Evolutionary conservation across 805 yeast genomes (phyloP).

Genomic region (Saturnispora gosingensis): DNA sequence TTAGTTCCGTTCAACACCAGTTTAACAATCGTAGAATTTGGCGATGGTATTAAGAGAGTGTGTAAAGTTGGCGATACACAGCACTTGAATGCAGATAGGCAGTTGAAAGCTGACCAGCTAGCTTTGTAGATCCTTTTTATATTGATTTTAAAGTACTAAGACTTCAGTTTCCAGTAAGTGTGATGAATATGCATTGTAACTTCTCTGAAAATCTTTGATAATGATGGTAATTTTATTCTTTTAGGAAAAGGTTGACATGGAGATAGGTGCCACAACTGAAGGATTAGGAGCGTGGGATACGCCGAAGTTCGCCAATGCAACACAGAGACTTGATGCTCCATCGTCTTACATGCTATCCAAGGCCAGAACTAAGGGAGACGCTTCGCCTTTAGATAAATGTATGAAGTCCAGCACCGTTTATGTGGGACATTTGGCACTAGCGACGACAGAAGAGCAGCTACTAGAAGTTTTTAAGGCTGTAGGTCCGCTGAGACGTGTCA

Average conservation of each 20-base stretch:
- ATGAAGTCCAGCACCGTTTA: slow-evolving; percentile 69
- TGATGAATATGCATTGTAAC: not conserved
- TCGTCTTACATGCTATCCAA: slow-evolving; percentile 59
- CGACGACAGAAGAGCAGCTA: slow-evolving; percentile 91
- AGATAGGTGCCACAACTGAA: slow-evolving; percentile 11
- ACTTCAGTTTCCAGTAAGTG: not conserved
- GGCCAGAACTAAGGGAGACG: slow-evolving; percentile 39
- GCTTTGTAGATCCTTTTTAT: not conserved
- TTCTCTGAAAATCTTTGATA: not conserved
- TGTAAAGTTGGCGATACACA: slow-evolving; percentile 54
- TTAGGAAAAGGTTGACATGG: not conserved
- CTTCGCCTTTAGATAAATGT: slow-evolving; percentile 51
- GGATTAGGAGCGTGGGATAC: slow-evolving; percentile 38
- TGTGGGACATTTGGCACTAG: slow-evolving; percentile 83
- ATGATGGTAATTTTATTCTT: not conserved
- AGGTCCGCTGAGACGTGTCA: slow-evolving; percentile 68
- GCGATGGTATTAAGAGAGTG: slow-evolving; percentile 34
- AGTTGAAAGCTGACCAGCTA: slow-evolving; percentile 1
- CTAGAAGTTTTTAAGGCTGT: slow-evolving; percentile 78
- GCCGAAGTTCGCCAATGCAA: slow-evolving; percentile 51
- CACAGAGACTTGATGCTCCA: slow-evolving; percentile 62
- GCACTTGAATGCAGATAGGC: slow-evolving; percentile 43
- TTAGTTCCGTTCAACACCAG: slow-evolving; percentile 64
- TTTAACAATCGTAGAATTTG: slow-evolving; percentile 54
- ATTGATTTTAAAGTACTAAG: not conserved